Percentiles rank a stretch among this genome's conserved stretches.
phyloP scores from a whole-genome alignment of 2,329 filamentous ascomycete genomes.

The Hymenoscyphus fraxineus region DNA sequence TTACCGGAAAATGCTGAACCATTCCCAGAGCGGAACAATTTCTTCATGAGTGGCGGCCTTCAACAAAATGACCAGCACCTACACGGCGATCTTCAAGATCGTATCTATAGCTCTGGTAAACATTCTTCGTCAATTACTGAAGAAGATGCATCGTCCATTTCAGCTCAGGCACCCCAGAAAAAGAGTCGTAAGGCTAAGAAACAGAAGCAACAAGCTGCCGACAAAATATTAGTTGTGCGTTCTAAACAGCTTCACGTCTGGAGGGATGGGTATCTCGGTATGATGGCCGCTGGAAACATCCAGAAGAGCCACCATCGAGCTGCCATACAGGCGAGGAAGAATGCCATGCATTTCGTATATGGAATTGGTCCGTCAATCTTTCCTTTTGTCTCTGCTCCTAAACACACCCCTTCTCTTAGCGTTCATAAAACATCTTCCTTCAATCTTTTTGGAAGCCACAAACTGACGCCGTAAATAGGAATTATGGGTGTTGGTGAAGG shows the following conservation, averaged over 20 bases:
- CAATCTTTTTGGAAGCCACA: neutral
- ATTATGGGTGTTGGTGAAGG: slow-evolving; percentile 50
- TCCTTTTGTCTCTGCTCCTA: neutral
- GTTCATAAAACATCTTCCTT: no score
- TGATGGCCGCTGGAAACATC: slow-evolving; percentile 51
- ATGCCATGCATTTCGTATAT: slow-evolving; percentile 58
- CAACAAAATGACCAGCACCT: slow-evolving; percentile 22
- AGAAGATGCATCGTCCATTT: slow-evolving; percentile 36
- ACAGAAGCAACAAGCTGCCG: slow-evolving; percentile 43
- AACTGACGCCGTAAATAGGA: neutral
- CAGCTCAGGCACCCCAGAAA: slow-evolving; percentile 40
- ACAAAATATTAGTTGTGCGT: slow-evolving; percentile 48
- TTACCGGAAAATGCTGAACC: slow-evolving; percentile 32
- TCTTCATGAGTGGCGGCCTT: slow-evolving; percentile 27
- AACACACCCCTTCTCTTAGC: neutral
- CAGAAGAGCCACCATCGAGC: slow-evolving; percentile 43
- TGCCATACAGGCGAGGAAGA: slow-evolving; percentile 52
- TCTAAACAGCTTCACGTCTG: slow-evolving; percentile 55
- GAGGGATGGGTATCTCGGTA: slow-evolving; percentile 54
- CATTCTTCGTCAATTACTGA: neutral
- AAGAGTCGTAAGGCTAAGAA: slow-evolving; percentile 33
- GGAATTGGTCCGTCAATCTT: slow-evolving; percentile 41
- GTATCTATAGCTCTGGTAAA: slow-evolving; percentile 19
- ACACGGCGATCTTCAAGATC: slow-evolving; percentile 23
- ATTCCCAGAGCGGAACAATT: slow-evolving; percentile 20